Base-by-base conservation (phyloP, 257 asterid species). In the Lantana camara region DNA sequence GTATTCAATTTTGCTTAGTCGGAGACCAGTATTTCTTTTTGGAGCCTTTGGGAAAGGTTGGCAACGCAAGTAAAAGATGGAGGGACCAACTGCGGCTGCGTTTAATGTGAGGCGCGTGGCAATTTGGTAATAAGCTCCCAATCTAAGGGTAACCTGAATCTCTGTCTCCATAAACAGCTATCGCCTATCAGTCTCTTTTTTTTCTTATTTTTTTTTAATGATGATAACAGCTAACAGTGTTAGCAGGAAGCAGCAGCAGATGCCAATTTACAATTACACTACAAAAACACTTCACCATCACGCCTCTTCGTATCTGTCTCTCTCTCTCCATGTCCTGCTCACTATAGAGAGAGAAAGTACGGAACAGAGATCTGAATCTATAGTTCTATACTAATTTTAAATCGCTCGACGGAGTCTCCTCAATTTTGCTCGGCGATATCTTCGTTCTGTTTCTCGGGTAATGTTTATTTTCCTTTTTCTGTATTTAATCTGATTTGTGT, bases 171-270 rank as follows among this genome's bases (percentile, higher is more conserved):
- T 49, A 62, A 62, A 70, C 82, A 80, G 82, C 77, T 67, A 67
- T n/a, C n/a, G n/a, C n/a, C n/a, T n/a, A n/a, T n/a, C n/a, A n/a
- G n/a, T n/a, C n/a, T n/a, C n/a, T n/a, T n/a, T n/a, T n/a, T n/a
- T n/a, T n/a, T n/a, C n/a, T n/a, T n/a, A n/a, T n/a, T n/a, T n/a
- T n/a, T n/a, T n/a, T n/a, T n/a, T n/a, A n/a, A n/a, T n/a, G n/a
- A n/a, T n/a, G n/a, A n/a, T n/a, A 62, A 70, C 82, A 80, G 82
- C 77, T 67, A 67, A 76, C 74, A 75, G 73, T 57, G 59, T 47
- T 63, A 74, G 79, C 69, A 79, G 69, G 77, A 57, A 74, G 69
- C 71, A 52, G 67, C 60, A 42, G 72, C 68, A 73, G 68, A 57
- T 23, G 68, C 79, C 70, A 68, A 57, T 53, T 66, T 56, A 14